A percentile compares a stretch with the other conserved stretches of the same genome.
Evolutionary conservation across 2,329 filamentous ascomycete genomes (phyloP).

Genomic region (Colletotrichum ledebouriae): DNA sequence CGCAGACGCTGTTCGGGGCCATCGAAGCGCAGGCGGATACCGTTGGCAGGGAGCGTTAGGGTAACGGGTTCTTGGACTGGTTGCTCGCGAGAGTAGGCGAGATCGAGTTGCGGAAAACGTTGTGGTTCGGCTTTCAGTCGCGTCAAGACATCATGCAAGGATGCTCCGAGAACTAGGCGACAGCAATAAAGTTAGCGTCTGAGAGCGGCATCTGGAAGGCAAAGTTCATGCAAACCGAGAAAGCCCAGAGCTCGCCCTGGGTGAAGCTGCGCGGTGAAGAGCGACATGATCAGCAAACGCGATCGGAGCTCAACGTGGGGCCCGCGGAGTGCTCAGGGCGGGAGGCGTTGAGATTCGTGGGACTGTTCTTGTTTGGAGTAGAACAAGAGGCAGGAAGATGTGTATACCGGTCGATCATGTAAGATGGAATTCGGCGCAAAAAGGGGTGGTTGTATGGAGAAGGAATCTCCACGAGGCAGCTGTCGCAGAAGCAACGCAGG

Average conservation of each 20-base stretch:
- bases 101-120: constrained; percentile 84
- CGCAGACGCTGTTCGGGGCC: constrained; percentile 92
- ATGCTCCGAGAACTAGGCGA: constrained; percentile 83
- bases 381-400: constrained; percentile 1
- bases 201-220: constrained; percentile 40
- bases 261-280: constrained; percentile 73
- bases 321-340: constrained; percentile 36
- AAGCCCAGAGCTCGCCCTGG: constrained; percentile 77
- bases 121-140: constrained; percentile 90
- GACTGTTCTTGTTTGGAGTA: constrained; percentile 1
- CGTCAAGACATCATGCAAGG: constrained; percentile 89
- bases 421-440: not conserved
- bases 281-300: constrained; percentile 54
- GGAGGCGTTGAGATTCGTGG: constrained; percentile 12
- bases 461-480: constrained; percentile 6
- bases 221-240: constrained; percentile 54
- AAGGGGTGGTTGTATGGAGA: constrained; percentile 1
- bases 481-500: not conserved
- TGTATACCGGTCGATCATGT: constrained; percentile 7
- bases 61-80: constrained; percentile 83
- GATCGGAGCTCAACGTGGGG: constrained; percentile 36
- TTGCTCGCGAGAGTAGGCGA: constrained; percentile 81
- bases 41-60: constrained; percentile 84
- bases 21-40: constrained; percentile 91
- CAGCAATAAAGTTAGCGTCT: constrained; percentile 39